Percentiles rank a stretch among this genome's conserved stretches.
Conservation (phyloP, 495 filamentous ascomycete genomes). For the Tuber microsphaerosporum region DNA sequence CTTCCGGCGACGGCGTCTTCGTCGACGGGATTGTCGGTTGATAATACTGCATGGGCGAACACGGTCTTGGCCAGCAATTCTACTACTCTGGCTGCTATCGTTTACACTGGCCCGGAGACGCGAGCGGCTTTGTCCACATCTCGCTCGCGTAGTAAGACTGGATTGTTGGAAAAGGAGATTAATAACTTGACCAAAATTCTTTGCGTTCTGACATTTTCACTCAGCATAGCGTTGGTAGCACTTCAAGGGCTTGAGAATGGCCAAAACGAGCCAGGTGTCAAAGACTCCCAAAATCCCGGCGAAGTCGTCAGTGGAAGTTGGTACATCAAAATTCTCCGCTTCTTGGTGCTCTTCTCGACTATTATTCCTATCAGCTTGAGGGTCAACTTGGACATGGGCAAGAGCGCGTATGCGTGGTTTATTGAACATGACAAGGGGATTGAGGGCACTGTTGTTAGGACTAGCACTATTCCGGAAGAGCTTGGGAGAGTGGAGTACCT, state of each 20-base stretch:
- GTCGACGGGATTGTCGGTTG: constrained; percentile 73
- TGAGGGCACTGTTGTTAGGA: constrained; percentile 83
- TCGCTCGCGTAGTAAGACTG: constrained; percentile 81
- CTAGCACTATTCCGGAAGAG: constrained; percentile 95
- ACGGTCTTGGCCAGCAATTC: constrained; percentile 92
- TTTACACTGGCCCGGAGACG: constrained; percentile 93
- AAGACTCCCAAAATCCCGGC: constrained; percentile 44
- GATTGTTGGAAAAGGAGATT: constrained; percentile 89
- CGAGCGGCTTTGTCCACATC: constrained; percentile 90
- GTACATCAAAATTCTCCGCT: constrained; percentile 94
- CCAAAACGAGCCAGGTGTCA: constrained; percentile 46
- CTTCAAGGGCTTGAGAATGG: constrained; percentile 70
- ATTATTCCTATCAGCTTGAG: constrained; percentile 96
- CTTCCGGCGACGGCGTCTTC: constrained; percentile 41
- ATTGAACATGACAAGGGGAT: constrained; percentile 90
- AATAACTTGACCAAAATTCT: constrained; percentile 97
- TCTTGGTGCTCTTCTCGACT: constrained; percentile 95
- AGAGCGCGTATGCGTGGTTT: constrained; percentile 89
- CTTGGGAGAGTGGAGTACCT: constrained; percentile 93
- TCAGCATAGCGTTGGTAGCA: constrained; percentile 86
- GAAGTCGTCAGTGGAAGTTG: constrained; percentile 46
- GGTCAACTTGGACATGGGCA: constrained; percentile 95
- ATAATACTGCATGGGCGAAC: constrained; percentile 98
- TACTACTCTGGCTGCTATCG: constrained; percentile 73
- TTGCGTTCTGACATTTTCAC: constrained; percentile 72